These are phyloP conservation scores for Polytrichum formosum DNA, from an alignment of 225 moss, liverwort and hornwort genomes.

Conservation along the genomic window DNA sequence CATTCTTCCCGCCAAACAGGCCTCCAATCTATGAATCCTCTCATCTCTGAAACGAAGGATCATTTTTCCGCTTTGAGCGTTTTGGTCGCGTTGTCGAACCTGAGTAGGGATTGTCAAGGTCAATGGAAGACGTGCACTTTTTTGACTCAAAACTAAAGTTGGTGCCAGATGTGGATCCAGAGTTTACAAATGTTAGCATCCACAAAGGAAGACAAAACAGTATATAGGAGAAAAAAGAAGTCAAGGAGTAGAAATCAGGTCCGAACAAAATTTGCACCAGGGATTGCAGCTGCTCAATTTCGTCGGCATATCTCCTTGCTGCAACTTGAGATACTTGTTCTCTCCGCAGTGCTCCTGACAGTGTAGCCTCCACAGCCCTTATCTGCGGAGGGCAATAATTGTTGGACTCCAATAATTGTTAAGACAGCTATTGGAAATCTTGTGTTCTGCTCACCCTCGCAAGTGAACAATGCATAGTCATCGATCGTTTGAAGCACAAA, in stretches of 20 bases:
- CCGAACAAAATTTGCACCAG: conserved; percentile 35
- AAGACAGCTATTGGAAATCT: too few relatives aligned
- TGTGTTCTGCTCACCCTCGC: too few relatives aligned
- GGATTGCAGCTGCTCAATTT: conserved; percentile 89
- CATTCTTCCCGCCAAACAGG: conserved; percentile 48
- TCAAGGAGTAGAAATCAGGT: neutral
- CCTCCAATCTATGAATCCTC: conserved; percentile 81
- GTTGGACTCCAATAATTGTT: too few relatives aligned
- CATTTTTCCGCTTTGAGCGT: conserved; percentile 87
- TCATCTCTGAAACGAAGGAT: conserved; percentile 93
- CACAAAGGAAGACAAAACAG: neutral
- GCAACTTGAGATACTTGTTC: conserved; percentile 72
- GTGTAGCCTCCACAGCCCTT: conserved; percentile 64
- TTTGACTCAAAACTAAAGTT: too few relatives aligned
- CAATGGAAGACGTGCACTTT: too few relatives aligned
- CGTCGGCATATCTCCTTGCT: conserved; percentile 64
- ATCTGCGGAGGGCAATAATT: conserved; percentile 19
- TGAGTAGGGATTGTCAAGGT: conserved; percentile 11
- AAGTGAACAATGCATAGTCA: too few relatives aligned
- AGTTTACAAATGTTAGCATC: neutral
- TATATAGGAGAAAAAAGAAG: neutral
- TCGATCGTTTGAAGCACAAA: too few relatives aligned
- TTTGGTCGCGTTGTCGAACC: conserved; percentile 96
- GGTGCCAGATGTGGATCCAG: too few relatives aligned
- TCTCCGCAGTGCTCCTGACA: conserved; percentile 77